A percentile compares a stretch with the other conserved stretches of the same genome.
These are phyloP conservation scores for Ilyonectria destructans DNA, from an alignment of 2,329 filamentous ascomycete genomes.

Conservation along the genomic window DNA sequence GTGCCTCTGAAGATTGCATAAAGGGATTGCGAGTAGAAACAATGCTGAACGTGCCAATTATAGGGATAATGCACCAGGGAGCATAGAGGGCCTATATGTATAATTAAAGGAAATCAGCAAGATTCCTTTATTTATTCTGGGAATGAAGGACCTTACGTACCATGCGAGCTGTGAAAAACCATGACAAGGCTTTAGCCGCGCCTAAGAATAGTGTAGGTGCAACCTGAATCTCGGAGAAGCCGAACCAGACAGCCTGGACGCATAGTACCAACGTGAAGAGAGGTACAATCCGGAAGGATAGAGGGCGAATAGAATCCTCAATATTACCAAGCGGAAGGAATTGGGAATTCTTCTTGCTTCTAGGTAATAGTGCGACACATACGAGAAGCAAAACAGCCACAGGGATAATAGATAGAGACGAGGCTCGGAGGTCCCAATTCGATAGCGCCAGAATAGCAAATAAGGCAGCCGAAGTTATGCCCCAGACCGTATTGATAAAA, in stretches of 20 bases:
- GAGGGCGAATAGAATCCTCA: constrained; percentile 36
- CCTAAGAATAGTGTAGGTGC: constrained; percentile 43
- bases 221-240: constrained; percentile 39
- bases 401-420: constrained; percentile 48
- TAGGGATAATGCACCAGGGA: constrained; percentile 52
- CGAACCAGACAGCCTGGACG: constrained; percentile 39
- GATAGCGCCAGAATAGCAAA: constrained; percentile 43
- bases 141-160: constrained; percentile 42
- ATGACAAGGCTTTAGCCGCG: constrained; percentile 52
- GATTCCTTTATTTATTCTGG: rapidly evolving
- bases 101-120: not conserved
- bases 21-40: constrained; percentile 50
- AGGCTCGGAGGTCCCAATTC: constrained; percentile 46
- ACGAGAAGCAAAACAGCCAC: constrained; percentile 49
- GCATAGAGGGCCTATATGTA: constrained; percentile 49
- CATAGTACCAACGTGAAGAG: constrained; percentile 38
- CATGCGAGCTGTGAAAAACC: constrained; percentile 54
- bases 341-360: not conserved
- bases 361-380: constrained; percentile 47
- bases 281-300: constrained; percentile 44
- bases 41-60: constrained; percentile 53
- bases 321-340: constrained; percentile 44
- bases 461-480: constrained; percentile 1
- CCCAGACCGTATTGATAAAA: constrained; percentile 16
- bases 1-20: constrained; percentile 46